phyloP scores from a whole-genome alignment of 2,329 filamentous ascomycete species.

The Arthroderma sp. region DNA sequence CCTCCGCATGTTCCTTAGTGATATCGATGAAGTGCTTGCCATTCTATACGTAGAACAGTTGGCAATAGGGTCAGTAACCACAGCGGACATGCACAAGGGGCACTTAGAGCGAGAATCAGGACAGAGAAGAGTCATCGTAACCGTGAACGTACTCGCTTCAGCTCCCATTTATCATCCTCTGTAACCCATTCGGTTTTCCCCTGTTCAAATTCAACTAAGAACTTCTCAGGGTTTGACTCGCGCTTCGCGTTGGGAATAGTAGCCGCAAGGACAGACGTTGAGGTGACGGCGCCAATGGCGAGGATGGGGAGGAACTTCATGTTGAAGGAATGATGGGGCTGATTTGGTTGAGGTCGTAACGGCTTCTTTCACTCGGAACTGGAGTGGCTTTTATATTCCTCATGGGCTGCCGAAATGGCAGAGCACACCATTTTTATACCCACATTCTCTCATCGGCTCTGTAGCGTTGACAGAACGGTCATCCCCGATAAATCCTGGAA shows the following conservation, averaged over 20 bases:
- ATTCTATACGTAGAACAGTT: background rate
- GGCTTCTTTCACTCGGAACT: no score
- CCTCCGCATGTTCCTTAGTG: conserved; percentile 50
- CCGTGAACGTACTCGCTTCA: conserved; percentile 52
- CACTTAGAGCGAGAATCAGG: background rate
- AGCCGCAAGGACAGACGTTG: background rate
- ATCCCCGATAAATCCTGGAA: no score
- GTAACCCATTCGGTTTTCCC: conserved; percentile 77
- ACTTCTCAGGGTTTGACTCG: conserved; percentile 31
- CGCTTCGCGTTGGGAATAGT: background rate
- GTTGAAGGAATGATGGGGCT: background rate
- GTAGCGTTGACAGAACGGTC: no score
- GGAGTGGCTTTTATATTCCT: no score
- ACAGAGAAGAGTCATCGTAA: background rate
- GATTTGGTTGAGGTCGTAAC: no score
- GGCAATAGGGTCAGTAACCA: background rate
- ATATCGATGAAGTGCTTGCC: conserved; percentile 76
- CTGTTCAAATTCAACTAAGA: conserved; percentile 71
- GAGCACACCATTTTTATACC: no score
- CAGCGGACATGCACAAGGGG: background rate
- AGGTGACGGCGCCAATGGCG: conserved; percentile 5
- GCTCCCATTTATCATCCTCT: conserved; percentile 87
- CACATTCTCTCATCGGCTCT: no score
- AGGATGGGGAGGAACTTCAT: conserved; percentile 5
- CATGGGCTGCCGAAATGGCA: no score